Evolutionary conservation across 2,329 filamentous ascomycete species (phyloP).

Genomic region (Hypoxylon sp.): DNA sequence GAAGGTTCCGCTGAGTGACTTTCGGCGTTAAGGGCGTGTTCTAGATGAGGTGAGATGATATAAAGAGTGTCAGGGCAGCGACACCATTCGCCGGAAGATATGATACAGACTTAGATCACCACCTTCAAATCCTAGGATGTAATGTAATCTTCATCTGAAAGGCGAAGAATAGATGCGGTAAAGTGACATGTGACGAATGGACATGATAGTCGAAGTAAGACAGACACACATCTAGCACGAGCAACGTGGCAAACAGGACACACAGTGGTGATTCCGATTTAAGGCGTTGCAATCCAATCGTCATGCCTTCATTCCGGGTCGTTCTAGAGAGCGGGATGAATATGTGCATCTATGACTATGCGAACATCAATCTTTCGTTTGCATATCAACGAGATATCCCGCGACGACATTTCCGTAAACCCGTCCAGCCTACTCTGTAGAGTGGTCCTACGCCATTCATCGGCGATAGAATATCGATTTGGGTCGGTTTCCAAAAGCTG

Average conservation of each 20-base stretch:
- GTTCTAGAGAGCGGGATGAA: background rate
- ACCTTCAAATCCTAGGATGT: background rate
- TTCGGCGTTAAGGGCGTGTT: background rate
- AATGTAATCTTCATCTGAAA: background rate
- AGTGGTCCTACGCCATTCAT: constrained; percentile 2
- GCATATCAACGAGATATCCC: background rate
- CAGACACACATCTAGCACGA: background rate
- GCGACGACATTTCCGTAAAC: background rate
- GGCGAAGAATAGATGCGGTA: background rate
- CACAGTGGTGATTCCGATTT: background rate
- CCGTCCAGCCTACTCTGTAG: background rate
- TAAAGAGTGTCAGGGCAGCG: background rate
- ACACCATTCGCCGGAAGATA: background rate
- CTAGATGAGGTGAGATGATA: background rate
- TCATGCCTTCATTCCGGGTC: background rate
- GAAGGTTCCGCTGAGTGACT: background rate
- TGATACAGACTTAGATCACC: no score
- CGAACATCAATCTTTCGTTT: background rate
- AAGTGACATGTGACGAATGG: background rate
- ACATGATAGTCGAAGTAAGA: background rate
- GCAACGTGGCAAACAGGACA: background rate
- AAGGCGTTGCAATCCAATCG: background rate
- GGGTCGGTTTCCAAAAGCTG: background rate
- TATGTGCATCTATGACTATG: background rate
- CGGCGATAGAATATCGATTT: background rate